Conservation (phyloP, 305 asterid genomes). For the Plantago coronopus region DNA sequence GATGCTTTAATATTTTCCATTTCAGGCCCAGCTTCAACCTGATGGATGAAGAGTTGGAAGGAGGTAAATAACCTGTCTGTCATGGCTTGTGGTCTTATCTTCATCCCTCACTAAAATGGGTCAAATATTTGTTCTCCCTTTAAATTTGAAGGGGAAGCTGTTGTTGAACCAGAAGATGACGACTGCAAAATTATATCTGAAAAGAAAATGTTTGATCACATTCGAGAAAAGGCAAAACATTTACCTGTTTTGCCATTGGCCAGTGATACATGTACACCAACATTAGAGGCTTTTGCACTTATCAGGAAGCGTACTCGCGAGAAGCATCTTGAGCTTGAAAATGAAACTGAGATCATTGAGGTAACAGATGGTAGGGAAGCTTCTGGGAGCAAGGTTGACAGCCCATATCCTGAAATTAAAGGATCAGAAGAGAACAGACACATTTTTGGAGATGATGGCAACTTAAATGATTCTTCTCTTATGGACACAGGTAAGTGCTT, state of each 20-base stretch:
- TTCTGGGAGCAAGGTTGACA: conserved; percentile 25
- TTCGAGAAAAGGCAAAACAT: conserved; percentile 68
- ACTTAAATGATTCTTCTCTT: conserved; percentile 24
- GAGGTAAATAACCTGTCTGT: conserved; percentile 42
- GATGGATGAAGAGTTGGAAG: conserved; percentile 66
- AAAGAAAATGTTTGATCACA: conserved; percentile 77
- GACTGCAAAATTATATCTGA: conserved; percentile 75
- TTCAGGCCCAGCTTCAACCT: conserved; percentile 94
- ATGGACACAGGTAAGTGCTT: conserved; percentile 40
- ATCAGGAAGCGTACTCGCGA: conserved; percentile 84
- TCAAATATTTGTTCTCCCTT: conserved; percentile 3
- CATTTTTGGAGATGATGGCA: conserved; percentile 27
- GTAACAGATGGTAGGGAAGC: conserved; percentile 31
- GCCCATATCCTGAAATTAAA: conserved; percentile 26
- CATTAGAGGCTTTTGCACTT: conserved; percentile 60
- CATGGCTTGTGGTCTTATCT: conserved; percentile 23
- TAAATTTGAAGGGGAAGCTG: conserved; percentile 37
- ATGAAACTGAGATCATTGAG: conserved; percentile 36
- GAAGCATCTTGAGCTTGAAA: conserved; percentile 48
- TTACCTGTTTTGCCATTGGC: conserved; percentile 55
- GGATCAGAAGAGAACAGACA: conserved; percentile 31
- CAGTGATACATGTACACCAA: conserved; percentile 48
- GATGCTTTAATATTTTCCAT: conserved; percentile 25
- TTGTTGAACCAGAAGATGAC: conserved; percentile 48
- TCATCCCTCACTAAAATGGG: conserved; percentile 21